A percentile compares a stretch with the other conserved stretches of the same genome.
These are phyloP conservation scores for Xerocomellus chrysenteron DNA, from an alignment of 768 basidiomycete genomes.

Conservation along the genomic window DNA sequence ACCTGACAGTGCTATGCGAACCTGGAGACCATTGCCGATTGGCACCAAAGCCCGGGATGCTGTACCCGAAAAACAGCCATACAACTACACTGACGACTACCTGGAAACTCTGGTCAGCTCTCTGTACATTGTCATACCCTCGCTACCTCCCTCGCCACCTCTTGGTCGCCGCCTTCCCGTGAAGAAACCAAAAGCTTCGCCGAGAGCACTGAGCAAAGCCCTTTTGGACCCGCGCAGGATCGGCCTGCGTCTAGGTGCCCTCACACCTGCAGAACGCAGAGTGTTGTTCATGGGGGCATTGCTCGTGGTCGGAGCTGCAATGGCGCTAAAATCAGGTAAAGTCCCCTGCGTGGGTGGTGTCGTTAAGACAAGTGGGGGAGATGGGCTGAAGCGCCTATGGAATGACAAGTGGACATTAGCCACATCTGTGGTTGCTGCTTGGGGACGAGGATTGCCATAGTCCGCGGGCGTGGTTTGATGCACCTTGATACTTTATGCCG, in stretches of 20 bases:
- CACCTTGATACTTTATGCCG: background rate
- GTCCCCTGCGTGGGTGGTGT: conserved; percentile 15
- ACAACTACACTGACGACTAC: conserved; percentile 27
- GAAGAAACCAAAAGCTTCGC: conserved; percentile 21
- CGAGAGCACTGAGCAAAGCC: conserved; percentile 6
- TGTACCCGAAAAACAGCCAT: conserved; percentile 24
- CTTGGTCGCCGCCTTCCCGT: conserved; percentile 4
- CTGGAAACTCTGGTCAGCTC: conserved; percentile 26
- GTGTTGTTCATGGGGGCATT: conserved; percentile 62
- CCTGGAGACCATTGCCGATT: conserved; percentile 51
- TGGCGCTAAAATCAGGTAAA: conserved; percentile 41
- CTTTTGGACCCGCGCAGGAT: conserved; percentile 18
- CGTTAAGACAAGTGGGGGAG: conserved; percentile 11
- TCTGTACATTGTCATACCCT: conserved; percentile 24
- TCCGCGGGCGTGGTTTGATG: background rate
- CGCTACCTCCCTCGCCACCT: conserved; percentile 23
- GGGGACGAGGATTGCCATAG: conserved; percentile 29
- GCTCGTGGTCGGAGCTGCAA: conserved; percentile 65
- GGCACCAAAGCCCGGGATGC: conserved; percentile 5
- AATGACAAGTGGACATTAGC: conserved; percentile 21
- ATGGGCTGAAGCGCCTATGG: conserved; percentile 27
- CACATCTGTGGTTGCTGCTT: conserved; percentile 25
- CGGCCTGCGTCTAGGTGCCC: conserved; percentile 21
- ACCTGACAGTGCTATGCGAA: conserved; percentile 71
- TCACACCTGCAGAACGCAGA: conserved; percentile 29